Percentiles rank a stretch among this genome's conserved stretches.
Evolutionary conservation across 1,284 basidiomycete genomes (phyloP).

Genomic region (Caloboletus firmus): DNA sequence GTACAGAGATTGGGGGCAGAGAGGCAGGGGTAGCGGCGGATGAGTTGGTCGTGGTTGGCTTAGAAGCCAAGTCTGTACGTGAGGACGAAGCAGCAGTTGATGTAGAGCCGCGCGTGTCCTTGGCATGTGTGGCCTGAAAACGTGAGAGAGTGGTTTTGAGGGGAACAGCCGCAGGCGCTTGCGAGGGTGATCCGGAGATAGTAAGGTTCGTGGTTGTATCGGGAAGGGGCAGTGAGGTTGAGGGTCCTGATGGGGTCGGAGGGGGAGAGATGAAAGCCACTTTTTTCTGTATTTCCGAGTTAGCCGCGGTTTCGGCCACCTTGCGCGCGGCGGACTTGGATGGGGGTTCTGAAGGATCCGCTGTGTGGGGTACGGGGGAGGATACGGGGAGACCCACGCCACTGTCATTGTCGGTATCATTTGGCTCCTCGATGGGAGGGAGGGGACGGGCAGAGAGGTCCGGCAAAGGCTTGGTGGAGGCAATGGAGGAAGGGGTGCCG

Average conservation of each 20-base stretch:
- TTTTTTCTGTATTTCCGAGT: conserved; percentile 65
- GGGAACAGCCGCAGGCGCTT: conserved; percentile 35
- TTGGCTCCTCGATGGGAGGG: conserved; percentile 51
- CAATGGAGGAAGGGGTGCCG: conserved; percentile 48
- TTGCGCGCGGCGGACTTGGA: conserved; percentile 55
- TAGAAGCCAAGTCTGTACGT: conserved; percentile 47
- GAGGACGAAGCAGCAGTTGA: conserved; percentile 59
- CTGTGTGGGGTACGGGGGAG: conserved; percentile 25
- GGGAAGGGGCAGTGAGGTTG: conserved; percentile 36
- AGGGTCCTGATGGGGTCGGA: conserved; percentile 53
- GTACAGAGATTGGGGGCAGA: conserved; percentile 40
- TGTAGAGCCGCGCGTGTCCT: conserved; percentile 65
- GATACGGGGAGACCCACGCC: conserved; percentile 34
- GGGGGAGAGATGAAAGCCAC: conserved; percentile 82
- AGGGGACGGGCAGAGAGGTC: conserved; percentile 55
- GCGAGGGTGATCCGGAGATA: conserved; percentile 40
- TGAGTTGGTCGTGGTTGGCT: conserved; percentile 34
- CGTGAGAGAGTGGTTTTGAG: conserved; percentile 69
- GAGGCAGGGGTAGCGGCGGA: conserved; percentile 48
- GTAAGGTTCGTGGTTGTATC: conserved; percentile 40
- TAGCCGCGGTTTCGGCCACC: conserved; percentile 39
- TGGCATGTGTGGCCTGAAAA: conserved; percentile 69
- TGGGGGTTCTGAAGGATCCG: conserved; percentile 42
- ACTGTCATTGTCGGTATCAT: conserved; percentile 36
- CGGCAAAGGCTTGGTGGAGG: conserved; percentile 67